Evolutionary conservation across 2,329 filamentous ascomycete species (phyloP), one percentile per base, ranked within the genome.

Genomic region (Remersonia thermophila): DNA sequence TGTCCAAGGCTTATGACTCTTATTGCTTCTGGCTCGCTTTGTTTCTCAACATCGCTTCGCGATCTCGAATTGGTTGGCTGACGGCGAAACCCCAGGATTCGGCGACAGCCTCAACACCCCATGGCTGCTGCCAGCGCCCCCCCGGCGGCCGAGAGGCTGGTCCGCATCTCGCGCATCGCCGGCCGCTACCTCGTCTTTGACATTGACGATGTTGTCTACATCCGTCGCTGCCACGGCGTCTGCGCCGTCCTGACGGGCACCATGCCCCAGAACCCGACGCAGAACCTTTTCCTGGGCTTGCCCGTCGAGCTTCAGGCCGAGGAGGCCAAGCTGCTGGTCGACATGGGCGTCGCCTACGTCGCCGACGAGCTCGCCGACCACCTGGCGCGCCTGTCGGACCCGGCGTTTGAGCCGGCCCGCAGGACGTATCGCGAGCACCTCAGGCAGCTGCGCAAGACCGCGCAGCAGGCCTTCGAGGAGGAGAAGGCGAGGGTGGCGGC

Each of bases 101-200:
- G 5, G 36, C 42, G 30, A 38, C 43, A 13, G 28, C 43, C 8
- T n/a, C n/a, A n/a, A n/a, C n/a, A n/a, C n/a, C n/a, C n/a, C 20
- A 23, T 23, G 20, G 5, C 20, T 23, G 20, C 20, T 9, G 9
- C 20, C 20, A 9, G 5, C 9, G 5, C 20, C 9, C 5, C 20
- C 9, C 11, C 33, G 13, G 25, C 23, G 23, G 11, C 36, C 4
- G 37, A 43, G 33, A 38, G 47, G 31, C 42, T 73, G 9, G 71
- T 94, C 44, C 77, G 84, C 42, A 91, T 96, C 53, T 89, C 83
- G 47, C 69, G 73, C 54, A 76, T 94, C 42, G 77, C 77, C 32
- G 77, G 79, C 48, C 80, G 83, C 46, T 95, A 89, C 63, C 74
- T 95, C 42, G 67, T 98, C 48, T 96, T 95, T 66, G 85, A 93